These are phyloP conservation scores for Aaosphaeria arxii DNA, from an alignment of 2,329 filamentous ascomycete species.

Conservation along the genomic window DNA sequence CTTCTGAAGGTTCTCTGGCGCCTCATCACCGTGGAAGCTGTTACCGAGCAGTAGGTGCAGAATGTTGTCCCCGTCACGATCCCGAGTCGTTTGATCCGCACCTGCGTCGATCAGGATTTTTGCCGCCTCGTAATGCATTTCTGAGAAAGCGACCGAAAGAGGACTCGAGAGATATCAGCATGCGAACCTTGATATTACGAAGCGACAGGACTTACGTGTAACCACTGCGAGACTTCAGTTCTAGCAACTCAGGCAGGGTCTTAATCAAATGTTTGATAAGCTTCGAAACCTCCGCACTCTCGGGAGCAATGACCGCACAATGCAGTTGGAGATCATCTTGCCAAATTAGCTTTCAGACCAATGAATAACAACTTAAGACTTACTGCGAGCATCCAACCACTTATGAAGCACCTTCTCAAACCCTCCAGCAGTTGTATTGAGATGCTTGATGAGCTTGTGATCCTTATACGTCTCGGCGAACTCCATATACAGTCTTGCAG, in stretches of 20 bases:
- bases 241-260: constrained; percentile 59
- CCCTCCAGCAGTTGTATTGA: constrained; percentile 59
- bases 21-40: constrained; percentile 28
- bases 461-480: constrained; percentile 62
- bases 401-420: constrained; percentile 61
- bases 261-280: constrained; percentile 66
- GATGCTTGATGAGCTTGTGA: constrained; percentile 60
- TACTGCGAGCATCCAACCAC: constrained; percentile 62
- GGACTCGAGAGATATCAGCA: constrained; percentile 53
- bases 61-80: constrained; percentile 63
- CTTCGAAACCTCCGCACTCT: constrained; percentile 43
- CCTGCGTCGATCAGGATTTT: constrained; percentile 64
- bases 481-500: constrained; percentile 64
- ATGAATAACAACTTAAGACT: constrained; percentile 27
- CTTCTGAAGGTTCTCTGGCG: constrained; percentile 13
- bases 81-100: constrained; percentile 66
- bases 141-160: constrained; percentile 62
- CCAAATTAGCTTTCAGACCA: constrained; percentile 39
- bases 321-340: constrained; percentile 60
- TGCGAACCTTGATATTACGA: neutral
- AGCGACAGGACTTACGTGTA: neutral
- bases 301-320: constrained; percentile 46
- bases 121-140: constrained; percentile 54
- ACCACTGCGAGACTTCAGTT: constrained; percentile 57
- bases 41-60: constrained; percentile 56